Evolutionary conservation across 148 eudicot genomes (phyloP).

Genomic region (Chenopodium album): DNA sequence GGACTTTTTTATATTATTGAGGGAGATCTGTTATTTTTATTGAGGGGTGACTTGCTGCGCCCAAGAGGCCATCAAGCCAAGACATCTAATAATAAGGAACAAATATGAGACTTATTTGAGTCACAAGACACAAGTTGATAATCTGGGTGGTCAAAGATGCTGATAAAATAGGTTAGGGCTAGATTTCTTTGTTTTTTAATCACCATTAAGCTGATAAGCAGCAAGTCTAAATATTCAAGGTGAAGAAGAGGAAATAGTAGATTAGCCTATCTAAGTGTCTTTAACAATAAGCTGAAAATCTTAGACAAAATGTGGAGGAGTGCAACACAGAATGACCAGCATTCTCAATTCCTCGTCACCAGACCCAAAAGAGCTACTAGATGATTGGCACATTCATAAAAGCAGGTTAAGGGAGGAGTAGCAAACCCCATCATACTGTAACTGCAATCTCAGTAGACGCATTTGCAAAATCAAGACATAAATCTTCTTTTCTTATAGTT

Average conservation of each 20-base stretch:
- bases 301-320: background rate
- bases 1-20: too few species aligned
- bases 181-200: too few species aligned
- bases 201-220: too few species aligned
- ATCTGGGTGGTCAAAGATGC: background rate
- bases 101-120: background rate
- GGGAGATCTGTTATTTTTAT: too few species aligned
- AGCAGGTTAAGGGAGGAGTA: background rate
- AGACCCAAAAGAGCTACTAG: too few species aligned
- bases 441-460: background rate
- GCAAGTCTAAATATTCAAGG: background rate
- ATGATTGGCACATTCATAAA: background rate
- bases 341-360: too few species aligned
- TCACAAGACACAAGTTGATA: background rate
- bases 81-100: background rate
- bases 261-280: background rate
- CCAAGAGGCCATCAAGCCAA: too few species aligned
- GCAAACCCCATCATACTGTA: background rate
- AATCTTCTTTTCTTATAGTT: background rate
- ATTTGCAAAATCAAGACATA: slow-evolving; percentile 5
- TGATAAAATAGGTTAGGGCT: background rate
- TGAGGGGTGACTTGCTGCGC: too few species aligned
- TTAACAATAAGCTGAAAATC: background rate
- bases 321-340: background rate
- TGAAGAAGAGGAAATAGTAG: background rate